Percentiles rank a stretch among this genome's conserved stretches.
Evolutionary conservation across 2,329 filamentous ascomycete genomes (phyloP).

Genomic region (Coniosporium tulheliwenetii): DNA sequence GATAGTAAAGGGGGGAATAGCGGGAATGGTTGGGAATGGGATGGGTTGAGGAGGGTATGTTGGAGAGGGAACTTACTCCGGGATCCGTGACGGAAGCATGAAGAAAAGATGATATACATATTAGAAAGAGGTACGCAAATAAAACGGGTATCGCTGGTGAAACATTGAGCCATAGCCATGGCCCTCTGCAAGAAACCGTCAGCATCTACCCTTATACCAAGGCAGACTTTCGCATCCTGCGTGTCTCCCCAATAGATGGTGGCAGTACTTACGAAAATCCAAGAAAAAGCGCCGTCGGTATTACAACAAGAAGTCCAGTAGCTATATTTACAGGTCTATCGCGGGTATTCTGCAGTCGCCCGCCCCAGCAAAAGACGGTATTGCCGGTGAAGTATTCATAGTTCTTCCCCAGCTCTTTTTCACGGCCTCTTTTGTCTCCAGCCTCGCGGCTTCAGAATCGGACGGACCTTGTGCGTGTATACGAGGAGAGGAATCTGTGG

Average conservation of each 20-base stretch:
- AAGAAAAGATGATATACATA: slow-evolving; percentile 85
- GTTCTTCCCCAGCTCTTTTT: slow-evolving; percentile 48
- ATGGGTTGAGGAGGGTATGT: too few relatives aligned
- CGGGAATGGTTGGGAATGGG: too few relatives aligned
- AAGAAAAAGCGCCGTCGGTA: slow-evolving; percentile 75
- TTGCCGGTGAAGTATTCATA: slow-evolving; percentile 92
- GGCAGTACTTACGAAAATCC: slow-evolving; percentile 55
- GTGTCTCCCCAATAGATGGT: not conserved
- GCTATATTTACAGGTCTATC: slow-evolving; percentile 80
- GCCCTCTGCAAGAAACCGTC: slow-evolving; percentile 33
- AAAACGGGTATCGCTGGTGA: slow-evolving; percentile 78
- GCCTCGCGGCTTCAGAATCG: slow-evolving; percentile 16
- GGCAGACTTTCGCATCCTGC: not conserved
- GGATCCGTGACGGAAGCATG: slow-evolving; percentile 88
- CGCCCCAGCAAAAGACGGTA: slow-evolving; percentile 74
- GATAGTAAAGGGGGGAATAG: not conserved
- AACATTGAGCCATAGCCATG: slow-evolving; percentile 73
- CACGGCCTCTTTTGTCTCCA: slow-evolving; percentile 15
- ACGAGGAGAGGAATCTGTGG: slow-evolving; percentile 59
- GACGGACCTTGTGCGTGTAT: slow-evolving; percentile 26
- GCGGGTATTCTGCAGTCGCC: slow-evolving; percentile 74
- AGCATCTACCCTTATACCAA: too few relatives aligned
- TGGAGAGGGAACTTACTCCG: slow-evolving; percentile 50
- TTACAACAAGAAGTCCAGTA: slow-evolving; percentile 63
- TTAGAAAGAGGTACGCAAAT: slow-evolving; percentile 81